These are phyloP conservation scores for Hymenoscyphus scutula DNA, from an alignment of 2,329 filamentous ascomycete species.

Conservation along the genomic window DNA sequence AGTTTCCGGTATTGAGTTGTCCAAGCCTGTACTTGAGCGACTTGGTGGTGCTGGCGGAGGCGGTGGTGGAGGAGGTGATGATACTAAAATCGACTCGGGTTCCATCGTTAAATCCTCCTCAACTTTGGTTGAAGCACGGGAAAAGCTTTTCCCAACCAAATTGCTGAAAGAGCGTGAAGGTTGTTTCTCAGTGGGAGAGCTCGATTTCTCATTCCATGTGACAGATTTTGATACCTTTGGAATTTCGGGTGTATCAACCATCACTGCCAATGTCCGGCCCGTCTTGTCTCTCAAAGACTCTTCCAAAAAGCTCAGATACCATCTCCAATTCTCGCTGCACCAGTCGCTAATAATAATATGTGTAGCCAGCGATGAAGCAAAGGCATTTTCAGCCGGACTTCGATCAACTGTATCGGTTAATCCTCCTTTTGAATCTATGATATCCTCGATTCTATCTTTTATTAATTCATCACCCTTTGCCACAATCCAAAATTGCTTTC, in stretches of 20 bases:
- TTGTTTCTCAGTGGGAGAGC: background rate
- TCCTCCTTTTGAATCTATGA: constrained; percentile 10
- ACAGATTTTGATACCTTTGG: background rate
- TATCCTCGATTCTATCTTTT: constrained; percentile 32
- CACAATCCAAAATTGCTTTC: constrained; percentile 38
- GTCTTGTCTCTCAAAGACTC: constrained; percentile 27
- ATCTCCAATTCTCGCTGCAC: constrained; percentile 41
- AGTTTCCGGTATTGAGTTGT: background rate
- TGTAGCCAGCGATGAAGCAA: constrained; percentile 28
- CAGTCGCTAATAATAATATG: constrained; percentile 39
- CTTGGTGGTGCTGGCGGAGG: constrained; percentile 3
- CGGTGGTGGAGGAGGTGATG: background rate
- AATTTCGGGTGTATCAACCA: constrained; percentile 6
- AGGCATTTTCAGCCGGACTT: background rate
- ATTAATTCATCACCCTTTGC: constrained; percentile 40
- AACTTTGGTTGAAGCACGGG: background rate
- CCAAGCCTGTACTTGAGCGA: background rate
- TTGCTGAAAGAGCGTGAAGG: background rate
- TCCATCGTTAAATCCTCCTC: background rate
- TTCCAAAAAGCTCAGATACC: constrained; percentile 41
- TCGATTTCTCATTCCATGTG: background rate
- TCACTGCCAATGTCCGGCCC: constrained; percentile 1
- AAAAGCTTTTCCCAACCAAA: constrained; percentile 4
- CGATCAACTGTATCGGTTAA: background rate
- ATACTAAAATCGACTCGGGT: background rate